phyloP scores from a whole-genome alignment of 1,284 basidiomycete genomes.

The Heliocybe sulcata region DNA sequence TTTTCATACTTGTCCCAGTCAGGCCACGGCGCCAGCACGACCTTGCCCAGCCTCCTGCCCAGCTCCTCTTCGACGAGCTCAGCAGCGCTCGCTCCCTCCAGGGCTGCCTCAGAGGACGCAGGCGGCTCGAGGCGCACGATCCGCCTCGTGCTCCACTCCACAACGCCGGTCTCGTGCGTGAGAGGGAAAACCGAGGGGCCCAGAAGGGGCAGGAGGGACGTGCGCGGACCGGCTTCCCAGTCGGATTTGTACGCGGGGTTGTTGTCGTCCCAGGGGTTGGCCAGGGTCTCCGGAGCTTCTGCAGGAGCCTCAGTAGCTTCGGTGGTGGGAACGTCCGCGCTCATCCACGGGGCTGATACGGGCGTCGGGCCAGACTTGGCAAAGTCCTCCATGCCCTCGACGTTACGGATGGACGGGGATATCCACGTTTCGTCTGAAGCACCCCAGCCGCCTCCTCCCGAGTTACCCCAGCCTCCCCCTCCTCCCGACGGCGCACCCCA shows the following conservation, averaged over 20 bases:
- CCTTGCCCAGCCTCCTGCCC: conserved; percentile 34
- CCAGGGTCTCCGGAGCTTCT: background rate
- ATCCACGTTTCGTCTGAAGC: background rate
- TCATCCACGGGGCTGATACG: background rate
- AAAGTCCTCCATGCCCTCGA: background rate
- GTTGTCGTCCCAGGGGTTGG: background rate
- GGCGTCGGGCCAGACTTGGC: background rate
- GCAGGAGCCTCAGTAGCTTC: background rate
- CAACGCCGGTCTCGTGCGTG: background rate
- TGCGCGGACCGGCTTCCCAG: background rate
- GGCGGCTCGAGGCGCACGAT: background rate
- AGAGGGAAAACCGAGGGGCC: conserved; percentile 1
- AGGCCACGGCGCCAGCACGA: conserved; percentile 49
- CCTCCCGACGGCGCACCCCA: background rate
- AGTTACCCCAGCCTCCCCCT: background rate
- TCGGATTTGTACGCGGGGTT: background rate
- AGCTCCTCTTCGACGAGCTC: conserved; percentile 44
- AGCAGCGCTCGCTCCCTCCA: conserved; percentile 14
- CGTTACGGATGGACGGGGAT: background rate
- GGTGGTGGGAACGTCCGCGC: background rate
- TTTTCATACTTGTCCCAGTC: conserved; percentile 28
- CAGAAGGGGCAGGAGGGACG: background rate
- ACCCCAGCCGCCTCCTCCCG: background rate
- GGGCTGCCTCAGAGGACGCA: background rate
- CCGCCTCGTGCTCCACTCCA: conserved; percentile 1